Evolutionary conservation across 352 stramenopile genomes (phyloP).

Genomic region (Phytophthora rubi): DNA sequence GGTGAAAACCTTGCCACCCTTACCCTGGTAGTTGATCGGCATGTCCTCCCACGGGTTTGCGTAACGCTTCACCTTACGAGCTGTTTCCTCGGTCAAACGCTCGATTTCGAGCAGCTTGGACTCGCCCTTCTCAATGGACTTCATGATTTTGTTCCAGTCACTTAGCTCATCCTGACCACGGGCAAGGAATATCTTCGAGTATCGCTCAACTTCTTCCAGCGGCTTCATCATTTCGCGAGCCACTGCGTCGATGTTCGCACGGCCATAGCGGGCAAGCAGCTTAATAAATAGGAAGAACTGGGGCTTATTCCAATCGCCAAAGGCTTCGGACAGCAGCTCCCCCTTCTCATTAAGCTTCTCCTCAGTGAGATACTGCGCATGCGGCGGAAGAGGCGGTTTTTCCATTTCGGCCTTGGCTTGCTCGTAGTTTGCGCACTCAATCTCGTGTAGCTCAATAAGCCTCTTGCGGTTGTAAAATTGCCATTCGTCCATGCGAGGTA

Average conservation of each 20-base stretch:
- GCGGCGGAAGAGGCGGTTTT: slow-evolving; percentile 73
- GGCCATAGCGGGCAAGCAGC: slow-evolving; percentile 79
- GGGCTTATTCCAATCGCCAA: slow-evolving; percentile 89
- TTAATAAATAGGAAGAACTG: slow-evolving; percentile 90
- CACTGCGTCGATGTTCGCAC: slow-evolving; percentile 76
- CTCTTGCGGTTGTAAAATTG: slow-evolving; percentile 89
- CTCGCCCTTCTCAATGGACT: slow-evolving; percentile 90
- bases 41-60: slow-evolving; percentile 88
- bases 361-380: slow-evolving; percentile 81
- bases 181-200: slow-evolving; percentile 69
- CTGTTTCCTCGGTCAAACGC: slow-evolving; percentile 77
- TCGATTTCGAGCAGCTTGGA: slow-evolving; percentile 89
- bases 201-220: slow-evolving; percentile 75
- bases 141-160: slow-evolving; percentile 87
- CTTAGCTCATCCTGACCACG: slow-evolving; percentile 76
- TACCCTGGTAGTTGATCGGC: slow-evolving; percentile 91
- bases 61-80: slow-evolving; percentile 79
- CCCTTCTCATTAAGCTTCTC: slow-evolving; percentile 94
- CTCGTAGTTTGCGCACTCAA: slow-evolving; percentile 84
- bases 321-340: slow-evolving; percentile 86
- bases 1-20: slow-evolving; percentile 93
- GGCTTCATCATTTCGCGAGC: slow-evolving; percentile 87
- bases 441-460: slow-evolving; percentile 82
- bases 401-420: slow-evolving; percentile 77
- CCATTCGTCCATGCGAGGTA: slow-evolving; percentile 89